Percentiles rank a stretch among this genome's conserved stretches.
Conservation (phyloP, 352 stramenopile genomes). For the Aphanomyces cochlioides region DNA sequence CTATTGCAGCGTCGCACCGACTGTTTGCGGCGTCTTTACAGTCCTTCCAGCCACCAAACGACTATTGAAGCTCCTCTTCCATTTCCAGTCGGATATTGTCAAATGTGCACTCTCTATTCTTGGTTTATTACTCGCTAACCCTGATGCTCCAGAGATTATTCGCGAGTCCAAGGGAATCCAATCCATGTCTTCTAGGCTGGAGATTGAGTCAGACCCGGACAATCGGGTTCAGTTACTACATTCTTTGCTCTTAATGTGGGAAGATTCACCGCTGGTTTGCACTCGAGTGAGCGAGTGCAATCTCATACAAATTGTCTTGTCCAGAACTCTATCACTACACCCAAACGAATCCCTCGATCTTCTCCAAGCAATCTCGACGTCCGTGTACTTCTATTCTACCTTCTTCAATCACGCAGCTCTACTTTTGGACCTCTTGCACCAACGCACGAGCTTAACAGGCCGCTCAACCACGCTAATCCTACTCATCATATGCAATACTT, state of each 20-base stretch:
- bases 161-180: neutral
- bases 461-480: conserved; percentile 36
- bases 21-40: neutral
- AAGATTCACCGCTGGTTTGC: neutral
- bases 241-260: conserved; percentile 1
- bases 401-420: neutral
- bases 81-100: neutral
- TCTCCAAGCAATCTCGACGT: conserved; percentile 10
- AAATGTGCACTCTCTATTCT: conserved; percentile 1
- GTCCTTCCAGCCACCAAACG: neutral
- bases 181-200: neutral
- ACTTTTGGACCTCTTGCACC: neutral
- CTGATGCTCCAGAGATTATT: neutral
- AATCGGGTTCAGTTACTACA: neutral
- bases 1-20: neutral
- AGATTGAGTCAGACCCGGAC: neutral
- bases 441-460: neutral
- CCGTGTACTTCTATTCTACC: neutral
- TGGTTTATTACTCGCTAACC: neutral
- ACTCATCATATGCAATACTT: conserved; percentile 59
- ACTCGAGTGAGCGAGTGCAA: neutral
- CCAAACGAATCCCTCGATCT: conserved; percentile 4
- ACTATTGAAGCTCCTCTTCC: neutral
- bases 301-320: neutral
- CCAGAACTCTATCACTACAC: neutral